Evolutionary conservation across 129 eudicot species (phyloP), one percentile per base, ranked within the genome.

Genomic region (Flaveria trinervia): DNA sequence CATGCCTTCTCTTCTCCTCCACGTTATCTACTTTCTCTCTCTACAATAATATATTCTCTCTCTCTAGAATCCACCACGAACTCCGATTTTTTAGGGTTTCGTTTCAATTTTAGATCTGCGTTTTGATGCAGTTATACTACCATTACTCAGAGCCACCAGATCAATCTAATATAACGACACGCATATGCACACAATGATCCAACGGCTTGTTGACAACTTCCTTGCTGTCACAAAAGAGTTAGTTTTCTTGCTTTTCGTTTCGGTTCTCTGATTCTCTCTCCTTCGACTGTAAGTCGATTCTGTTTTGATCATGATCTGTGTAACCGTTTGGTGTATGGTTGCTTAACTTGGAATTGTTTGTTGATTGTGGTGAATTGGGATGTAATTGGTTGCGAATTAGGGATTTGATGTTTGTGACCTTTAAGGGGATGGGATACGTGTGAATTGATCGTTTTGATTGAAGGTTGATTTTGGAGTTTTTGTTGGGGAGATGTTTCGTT

Each of bases 211-310:
- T 82, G 96, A 90, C 88, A 84, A 86, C 85, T 82, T 84, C 86
- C 91, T 90, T 74, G 96, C 96, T 73, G 86, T 88, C 77, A 86
- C 93, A 60, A 90, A 90, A 83, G 96, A 90, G 96, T 90, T 55
- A 80, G 93, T 87, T 54, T 36, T 71, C 8, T 41, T 36, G 5
- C 7, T 15, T 67, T n/a, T 16, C 33, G 51, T 45, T 10, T 5
- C 13, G 49, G 2, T 45, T 45, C 50, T 45, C 49, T 36, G 7
- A 36, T 25, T 36, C 57, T 71, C 18, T 51, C 50, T 72, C 51
- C 13, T 72, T 64, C 45, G 43, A 49, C 50, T 36, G 4, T 8
- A 41, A 60, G 33, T 15, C 14, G n/a, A 28, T 14, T 36, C 28
- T 73, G 46, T 60, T 33, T 10, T 69, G 17, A 62, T 75, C 62